These are phyloP conservation scores for Calendula officinalis DNA, from an alignment of 129 eudicot species.

Conservation along the genomic window DNA sequence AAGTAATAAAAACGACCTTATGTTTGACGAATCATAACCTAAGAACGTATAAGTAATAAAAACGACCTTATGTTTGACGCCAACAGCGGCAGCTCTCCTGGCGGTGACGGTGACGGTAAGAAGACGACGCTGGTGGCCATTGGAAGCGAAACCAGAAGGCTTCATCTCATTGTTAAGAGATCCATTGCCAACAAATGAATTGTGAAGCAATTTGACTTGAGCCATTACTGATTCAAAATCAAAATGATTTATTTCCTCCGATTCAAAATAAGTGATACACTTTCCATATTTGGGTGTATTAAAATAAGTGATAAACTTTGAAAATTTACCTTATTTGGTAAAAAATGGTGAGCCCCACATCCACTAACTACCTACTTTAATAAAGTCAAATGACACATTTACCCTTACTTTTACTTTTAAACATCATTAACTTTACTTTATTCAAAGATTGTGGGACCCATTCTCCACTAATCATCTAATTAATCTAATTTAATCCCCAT, in stretches of 20 bases:
- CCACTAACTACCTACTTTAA: too few species aligned
- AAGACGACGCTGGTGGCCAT: conserved; percentile 28
- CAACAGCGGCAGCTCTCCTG: conserved; percentile 46
- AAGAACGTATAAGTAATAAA: background rate
- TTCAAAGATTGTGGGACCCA: too few species aligned
- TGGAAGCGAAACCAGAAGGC: conserved; percentile 33
- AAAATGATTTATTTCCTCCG: background rate
- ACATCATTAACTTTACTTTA: too few species aligned
- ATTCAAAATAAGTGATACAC: too few species aligned
- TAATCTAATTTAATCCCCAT: too few species aligned
- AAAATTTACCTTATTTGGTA: too few species aligned
- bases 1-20: conserved; percentile 35
- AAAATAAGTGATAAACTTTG: too few species aligned
- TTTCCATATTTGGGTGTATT: too few species aligned
- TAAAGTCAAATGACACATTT: too few species aligned
- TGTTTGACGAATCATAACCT: conserved; percentile 30
- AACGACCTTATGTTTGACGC: conserved; percentile 53
- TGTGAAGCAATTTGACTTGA: conserved; percentile 50
- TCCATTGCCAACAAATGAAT: conserved; percentile 32
- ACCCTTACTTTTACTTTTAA: too few species aligned
- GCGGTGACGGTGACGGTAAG: conserved; percentile 44
- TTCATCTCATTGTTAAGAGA: conserved; percentile 44
- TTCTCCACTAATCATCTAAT: too few species aligned
- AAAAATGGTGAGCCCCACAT: too few species aligned
- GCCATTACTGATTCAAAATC: conserved; percentile 37